phyloP scores from a whole-genome alignment of 257 asterid species.

The Oldenlandia corymbosa region DNA sequence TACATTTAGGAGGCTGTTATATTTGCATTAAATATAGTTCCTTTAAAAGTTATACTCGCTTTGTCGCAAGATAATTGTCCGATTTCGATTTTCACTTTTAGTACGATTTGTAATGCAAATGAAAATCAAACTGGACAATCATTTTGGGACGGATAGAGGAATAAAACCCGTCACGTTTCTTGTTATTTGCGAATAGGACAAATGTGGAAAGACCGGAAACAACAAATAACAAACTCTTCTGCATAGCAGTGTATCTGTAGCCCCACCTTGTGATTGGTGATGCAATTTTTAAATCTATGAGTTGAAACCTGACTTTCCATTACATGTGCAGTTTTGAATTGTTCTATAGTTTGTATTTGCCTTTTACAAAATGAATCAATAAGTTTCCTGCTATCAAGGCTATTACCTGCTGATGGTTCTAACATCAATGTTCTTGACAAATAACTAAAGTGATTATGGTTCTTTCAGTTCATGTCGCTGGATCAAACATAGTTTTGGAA shows the following conservation, averaged over 20 bases:
- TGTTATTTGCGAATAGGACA: background rate
- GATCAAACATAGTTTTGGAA: slow-evolving; percentile 78
- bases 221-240: background rate
- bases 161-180: background rate
- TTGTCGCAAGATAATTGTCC: too few relatives aligned
- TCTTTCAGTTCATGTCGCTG: slow-evolving; percentile 48
- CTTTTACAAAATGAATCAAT: background rate
- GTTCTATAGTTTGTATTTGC: background rate
- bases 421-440: background rate
- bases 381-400: background rate
- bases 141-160: too few relatives aligned
- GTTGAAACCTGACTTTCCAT: background rate
- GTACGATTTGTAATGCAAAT: background rate
- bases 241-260: background rate
- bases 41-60: too few relatives aligned
- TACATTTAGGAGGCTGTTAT: background rate
- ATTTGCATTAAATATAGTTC: too few relatives aligned
- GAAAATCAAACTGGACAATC: too few relatives aligned
- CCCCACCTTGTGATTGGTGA: too few relatives aligned
- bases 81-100: too few relatives aligned
- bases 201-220: background rate
- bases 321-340: background rate
- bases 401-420: background rate
- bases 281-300: background rate
- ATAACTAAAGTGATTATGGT: slow-evolving; percentile 15